Percentiles rank a stretch among this genome's conserved stretches.
Evolutionary conservation across 148 eudicot genomes (phyloP).

Genomic region (Vaccinium darrowii): DNA sequence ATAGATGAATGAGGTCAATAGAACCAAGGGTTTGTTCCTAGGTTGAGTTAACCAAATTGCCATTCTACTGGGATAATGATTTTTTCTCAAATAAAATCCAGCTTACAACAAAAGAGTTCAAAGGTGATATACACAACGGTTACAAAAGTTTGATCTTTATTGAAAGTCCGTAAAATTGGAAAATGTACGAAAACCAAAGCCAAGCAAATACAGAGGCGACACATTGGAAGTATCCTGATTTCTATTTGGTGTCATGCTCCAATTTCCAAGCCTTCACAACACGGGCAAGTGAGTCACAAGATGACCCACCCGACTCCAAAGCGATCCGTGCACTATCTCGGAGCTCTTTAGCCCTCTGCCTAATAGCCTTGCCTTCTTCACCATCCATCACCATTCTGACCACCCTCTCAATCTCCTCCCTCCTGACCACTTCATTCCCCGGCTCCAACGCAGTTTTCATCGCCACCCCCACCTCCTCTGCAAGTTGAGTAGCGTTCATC

Average conservation of each 20-base stretch:
- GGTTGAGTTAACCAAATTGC: too few species aligned
- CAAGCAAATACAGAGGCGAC: not conserved
- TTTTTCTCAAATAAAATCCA: too few species aligned
- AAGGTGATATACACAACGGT: too few species aligned
- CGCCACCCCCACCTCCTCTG: conserved; percentile 22
- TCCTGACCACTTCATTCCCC: not conserved
- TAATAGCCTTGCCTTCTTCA: conserved; percentile 20
- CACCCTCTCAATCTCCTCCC: conserved; percentile 21
- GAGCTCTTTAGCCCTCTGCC: conserved; percentile 20
- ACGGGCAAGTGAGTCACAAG: conserved; percentile 8
- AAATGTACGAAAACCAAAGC: too few species aligned
- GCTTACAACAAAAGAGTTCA: too few species aligned
- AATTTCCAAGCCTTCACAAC: not conserved
- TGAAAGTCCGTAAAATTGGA: too few species aligned
- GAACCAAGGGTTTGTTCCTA: too few species aligned
- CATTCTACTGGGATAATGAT: too few species aligned
- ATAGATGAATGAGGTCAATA: too few species aligned
- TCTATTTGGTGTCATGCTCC: not conserved
- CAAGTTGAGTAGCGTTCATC: conserved; percentile 24
- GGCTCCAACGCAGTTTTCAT: not conserved
- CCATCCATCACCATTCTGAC: conserved; percentile 32
- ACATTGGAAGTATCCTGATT: not conserved
- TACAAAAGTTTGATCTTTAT: too few species aligned
- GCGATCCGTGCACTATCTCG: conserved; percentile 16
- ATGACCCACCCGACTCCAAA: conserved; percentile 16